Evolutionary conservation across 2,329 filamentous ascomycete species (phyloP).

Genomic region (Lachnellula subtilissima): DNA sequence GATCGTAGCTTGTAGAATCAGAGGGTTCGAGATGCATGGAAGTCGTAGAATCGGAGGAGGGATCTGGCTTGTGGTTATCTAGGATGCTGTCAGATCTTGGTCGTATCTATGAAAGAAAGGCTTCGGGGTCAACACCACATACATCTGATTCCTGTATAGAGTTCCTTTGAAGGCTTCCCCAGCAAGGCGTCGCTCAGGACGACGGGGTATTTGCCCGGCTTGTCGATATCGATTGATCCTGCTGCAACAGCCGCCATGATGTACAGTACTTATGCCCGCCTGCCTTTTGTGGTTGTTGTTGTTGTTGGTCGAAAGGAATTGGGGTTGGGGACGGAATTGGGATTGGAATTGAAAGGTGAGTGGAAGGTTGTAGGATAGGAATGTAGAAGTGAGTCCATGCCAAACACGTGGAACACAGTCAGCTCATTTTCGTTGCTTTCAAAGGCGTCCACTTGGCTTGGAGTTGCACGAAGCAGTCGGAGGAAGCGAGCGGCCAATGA

Average conservation of each 20-base stretch:
- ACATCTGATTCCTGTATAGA: conserved; percentile 59
- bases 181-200: conserved; percentile 59
- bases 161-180: conserved; percentile 50
- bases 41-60: conserved; percentile 40
- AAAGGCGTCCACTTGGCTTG: too few relatives aligned
- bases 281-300: too few relatives aligned
- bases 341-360: too few relatives aligned
- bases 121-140: conserved; percentile 25
- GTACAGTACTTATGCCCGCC: not conserved
- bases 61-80: conserved; percentile 60
- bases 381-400: too few relatives aligned
- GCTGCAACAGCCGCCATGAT: conserved; percentile 18
- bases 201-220: conserved; percentile 57
- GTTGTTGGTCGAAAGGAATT: too few relatives aligned
- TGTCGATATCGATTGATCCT: conserved; percentile 51
- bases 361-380: too few relatives aligned
- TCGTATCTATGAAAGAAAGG: conserved; percentile 23
- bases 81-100: conserved; percentile 13
- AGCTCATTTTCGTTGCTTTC: too few relatives aligned
- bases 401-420: too few relatives aligned
- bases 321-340: too few relatives aligned
- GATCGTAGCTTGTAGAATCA: conserved; percentile 39
- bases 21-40: conserved; percentile 48
- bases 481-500: too few relatives aligned
- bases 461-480: too few relatives aligned